Conservation (phyloP, 2,329 filamentous ascomycete species). For the Fusarium pilosicola region DNA sequence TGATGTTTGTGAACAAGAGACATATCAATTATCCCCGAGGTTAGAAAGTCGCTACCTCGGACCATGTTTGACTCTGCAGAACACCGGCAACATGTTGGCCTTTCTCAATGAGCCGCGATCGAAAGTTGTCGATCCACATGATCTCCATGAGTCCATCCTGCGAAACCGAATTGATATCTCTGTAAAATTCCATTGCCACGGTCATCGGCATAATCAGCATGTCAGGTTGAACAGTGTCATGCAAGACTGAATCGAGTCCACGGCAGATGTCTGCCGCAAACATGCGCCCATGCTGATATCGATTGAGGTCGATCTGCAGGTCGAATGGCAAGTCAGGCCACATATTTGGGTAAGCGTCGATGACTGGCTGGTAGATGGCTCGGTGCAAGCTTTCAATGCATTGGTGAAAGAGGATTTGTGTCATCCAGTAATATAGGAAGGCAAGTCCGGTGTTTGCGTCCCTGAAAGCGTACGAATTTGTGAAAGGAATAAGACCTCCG, state of each 20-base stretch:
- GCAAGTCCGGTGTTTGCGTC: constrained; percentile 56
- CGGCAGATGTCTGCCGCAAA: constrained; percentile 62
- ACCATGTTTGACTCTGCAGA: constrained; percentile 53
- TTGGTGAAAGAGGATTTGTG: constrained; percentile 60
- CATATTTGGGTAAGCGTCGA: constrained; percentile 53
- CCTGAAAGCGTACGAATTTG: constrained; percentile 57
- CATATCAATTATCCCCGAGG: not conserved
- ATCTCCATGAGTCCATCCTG: constrained; percentile 57
- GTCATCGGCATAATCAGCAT: constrained; percentile 56
- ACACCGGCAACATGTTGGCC: constrained; percentile 55
- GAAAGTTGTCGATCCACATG: constrained; percentile 60
- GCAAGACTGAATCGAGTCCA: constrained; percentile 59
- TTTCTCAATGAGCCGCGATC: constrained; percentile 51
- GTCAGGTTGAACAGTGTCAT: constrained; percentile 58
- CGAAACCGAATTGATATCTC: constrained; percentile 50
- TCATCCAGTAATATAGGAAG: constrained; percentile 65
- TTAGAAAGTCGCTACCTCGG: constrained; percentile 48
- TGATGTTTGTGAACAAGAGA: not conserved
- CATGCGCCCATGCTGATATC: constrained; percentile 57
- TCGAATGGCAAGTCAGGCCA: constrained; percentile 52
- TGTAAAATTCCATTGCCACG: constrained; percentile 56
- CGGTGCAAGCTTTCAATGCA: constrained; percentile 59
- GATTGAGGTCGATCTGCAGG: constrained; percentile 53
- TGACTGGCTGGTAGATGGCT: constrained; percentile 55
- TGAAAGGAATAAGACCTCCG: constrained; percentile 54